These are phyloP conservation scores for Auricularia sp. DNA, from an alignment of 768 basidiomycete genomes.

Conservation along the genomic window DNA sequence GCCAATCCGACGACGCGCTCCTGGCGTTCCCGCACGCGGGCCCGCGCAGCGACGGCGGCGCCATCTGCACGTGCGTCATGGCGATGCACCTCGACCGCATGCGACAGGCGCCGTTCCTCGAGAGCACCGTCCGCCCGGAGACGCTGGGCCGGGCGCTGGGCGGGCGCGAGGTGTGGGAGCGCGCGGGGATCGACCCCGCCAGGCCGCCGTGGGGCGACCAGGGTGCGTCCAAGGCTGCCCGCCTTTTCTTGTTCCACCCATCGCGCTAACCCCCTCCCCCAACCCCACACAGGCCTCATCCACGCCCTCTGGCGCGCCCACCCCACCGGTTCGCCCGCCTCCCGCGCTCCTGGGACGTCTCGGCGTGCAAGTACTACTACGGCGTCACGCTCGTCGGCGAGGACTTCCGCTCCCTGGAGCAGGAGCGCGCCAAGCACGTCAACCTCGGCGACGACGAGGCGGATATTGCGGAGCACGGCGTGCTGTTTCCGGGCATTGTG, in stretches of 20 bases:
- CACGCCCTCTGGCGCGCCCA: constrained; percentile 9
- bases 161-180: background rate
- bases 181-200: constrained; percentile 6
- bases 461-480: background rate
- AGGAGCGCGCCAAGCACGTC: background rate
- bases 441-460: background rate
- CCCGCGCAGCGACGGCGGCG: constrained; percentile 5
- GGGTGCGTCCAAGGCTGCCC: no score
- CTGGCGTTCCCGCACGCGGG: constrained; percentile 13
- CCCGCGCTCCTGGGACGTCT: constrained; percentile 10
- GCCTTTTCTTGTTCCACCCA: no score
- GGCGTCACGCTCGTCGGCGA: background rate
- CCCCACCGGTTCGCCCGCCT: constrained; percentile 8
- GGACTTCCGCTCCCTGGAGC: background rate
- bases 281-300: constrained; percentile 4
- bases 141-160: background rate
- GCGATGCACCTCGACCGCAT: constrained; percentile 9
- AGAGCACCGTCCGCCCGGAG: constrained; percentile 7
- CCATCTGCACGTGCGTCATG: constrained; percentile 12
- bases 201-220: constrained; percentile 13
- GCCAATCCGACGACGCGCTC: constrained; percentile 3
- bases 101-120: constrained; percentile 8
- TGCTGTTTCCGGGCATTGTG: background rate
- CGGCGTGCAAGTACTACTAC: constrained; percentile 1
- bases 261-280: no score